A percentile compares a stretch with the other conserved stretches of the same genome.
Evolutionary conservation across 129 eudicot genomes (phyloP).

Genomic region (Pulicaria dysenterica): DNA sequence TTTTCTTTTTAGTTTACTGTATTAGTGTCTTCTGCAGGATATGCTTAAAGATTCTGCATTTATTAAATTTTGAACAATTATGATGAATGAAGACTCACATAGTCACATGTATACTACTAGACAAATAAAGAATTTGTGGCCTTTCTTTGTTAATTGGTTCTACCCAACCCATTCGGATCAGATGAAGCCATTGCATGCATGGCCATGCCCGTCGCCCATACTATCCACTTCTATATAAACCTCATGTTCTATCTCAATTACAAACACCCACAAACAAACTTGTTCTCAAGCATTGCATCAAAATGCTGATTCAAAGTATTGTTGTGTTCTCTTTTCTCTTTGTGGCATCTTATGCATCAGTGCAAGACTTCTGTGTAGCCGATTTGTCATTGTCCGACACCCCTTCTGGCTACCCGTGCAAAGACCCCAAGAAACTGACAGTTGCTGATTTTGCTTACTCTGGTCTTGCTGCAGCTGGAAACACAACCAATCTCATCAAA

Average conservation of each 20-base stretch:
- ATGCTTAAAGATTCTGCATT: constrained; percentile 27
- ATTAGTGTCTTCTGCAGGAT: constrained; percentile 18
- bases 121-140: constrained; percentile 42
- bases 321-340: constrained; percentile 46
- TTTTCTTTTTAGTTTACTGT: not conserved
- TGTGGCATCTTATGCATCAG: constrained; percentile 55
- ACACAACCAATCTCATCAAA: constrained; percentile 67
- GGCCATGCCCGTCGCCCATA: constrained; percentile 34
- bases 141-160: constrained; percentile 19
- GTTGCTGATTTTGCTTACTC: constrained; percentile 64
- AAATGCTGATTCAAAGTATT: constrained; percentile 42
- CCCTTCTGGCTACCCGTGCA: constrained; percentile 86
- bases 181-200: constrained; percentile 47
- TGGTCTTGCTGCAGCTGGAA: constrained; percentile 64
- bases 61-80: constrained; percentile 4
- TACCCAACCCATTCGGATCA: constrained; percentile 25
- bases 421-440: constrained; percentile 45
- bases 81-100: constrained; percentile 20
- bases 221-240: constrained; percentile 43
- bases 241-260: constrained; percentile 18
- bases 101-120: constrained; percentile 42
- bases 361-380: constrained; percentile 83
- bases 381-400: constrained; percentile 48
- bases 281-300: not conserved
- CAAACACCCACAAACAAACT: constrained; percentile 4